Percentiles rank a stretch among this genome's conserved stretches.
Conservation (phyloP, 257 asterid species). For the Nemophila menziesii region DNA sequence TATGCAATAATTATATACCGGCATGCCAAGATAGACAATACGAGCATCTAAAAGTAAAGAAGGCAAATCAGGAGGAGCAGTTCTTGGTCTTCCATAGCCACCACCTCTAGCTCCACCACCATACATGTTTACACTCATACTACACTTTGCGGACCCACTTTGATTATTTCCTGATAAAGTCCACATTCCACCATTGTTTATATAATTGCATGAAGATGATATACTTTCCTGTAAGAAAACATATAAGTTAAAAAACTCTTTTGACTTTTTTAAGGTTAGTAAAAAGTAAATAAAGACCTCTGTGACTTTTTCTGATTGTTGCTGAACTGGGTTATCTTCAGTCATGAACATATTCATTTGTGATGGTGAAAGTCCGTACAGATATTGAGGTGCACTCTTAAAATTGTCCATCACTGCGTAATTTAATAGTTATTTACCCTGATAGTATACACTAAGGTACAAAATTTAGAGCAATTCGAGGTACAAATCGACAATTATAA, state of each 20-base stretch:
- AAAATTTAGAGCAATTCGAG: background rate
- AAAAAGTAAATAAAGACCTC: conserved; percentile 34
- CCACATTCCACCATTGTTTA: conserved; percentile 70
- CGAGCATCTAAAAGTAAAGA: conserved; percentile 84
- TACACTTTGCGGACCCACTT: conserved; percentile 50
- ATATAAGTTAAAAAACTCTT: background rate
- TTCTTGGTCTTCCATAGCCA: conserved; percentile 43
- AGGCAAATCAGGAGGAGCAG: conserved; percentile 93
- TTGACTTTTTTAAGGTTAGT: background rate
- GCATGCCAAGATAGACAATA: conserved; percentile 93
- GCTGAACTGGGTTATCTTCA: conserved; percentile 59
- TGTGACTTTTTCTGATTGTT: conserved; percentile 60
- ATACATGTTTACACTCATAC: conserved; percentile 70
- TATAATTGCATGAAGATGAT: conserved; percentile 56
- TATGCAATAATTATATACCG: conserved; percentile 60
- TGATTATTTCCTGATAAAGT: conserved; percentile 39
- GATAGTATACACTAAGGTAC: background rate
- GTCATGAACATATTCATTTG: conserved; percentile 96
- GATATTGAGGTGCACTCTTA: conserved; percentile 64
- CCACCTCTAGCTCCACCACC: conserved; percentile 79
- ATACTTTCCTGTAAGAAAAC: conserved; percentile 53
- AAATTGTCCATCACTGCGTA: conserved; percentile 71
- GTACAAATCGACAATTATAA: too few relatives aligned
- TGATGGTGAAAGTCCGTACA: conserved; percentile 78
- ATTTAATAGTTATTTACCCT: conserved; percentile 1